Evolutionary conservation across 371 early-diverging fungal species (phyloP).

Genomic region (Mortierella sp.): DNA sequence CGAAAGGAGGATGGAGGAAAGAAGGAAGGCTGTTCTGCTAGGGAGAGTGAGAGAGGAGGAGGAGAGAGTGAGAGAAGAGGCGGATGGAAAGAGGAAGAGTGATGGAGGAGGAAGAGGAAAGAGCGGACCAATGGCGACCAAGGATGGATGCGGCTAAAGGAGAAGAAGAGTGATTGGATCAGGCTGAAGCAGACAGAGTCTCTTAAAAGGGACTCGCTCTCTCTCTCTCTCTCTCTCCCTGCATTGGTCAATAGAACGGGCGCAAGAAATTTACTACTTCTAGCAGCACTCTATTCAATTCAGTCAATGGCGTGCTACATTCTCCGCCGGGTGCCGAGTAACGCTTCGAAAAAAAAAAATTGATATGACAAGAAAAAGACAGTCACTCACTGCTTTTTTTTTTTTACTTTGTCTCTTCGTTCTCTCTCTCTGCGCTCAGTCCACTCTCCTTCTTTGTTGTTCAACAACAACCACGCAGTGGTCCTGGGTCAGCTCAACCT

Average conservation of each 20-base stretch:
- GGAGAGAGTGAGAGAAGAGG: not conserved
- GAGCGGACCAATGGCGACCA: conserved; percentile 3
- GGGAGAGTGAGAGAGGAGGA: not conserved
- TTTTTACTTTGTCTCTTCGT: too few relatives aligned
- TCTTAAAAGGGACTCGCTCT: too few relatives aligned
- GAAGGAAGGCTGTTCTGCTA: not conserved
- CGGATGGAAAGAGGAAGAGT: not conserved
- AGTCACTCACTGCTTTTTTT: not conserved
- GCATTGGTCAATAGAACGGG: too few relatives aligned
- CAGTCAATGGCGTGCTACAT: too few relatives aligned
- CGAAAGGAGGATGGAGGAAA: too few relatives aligned
- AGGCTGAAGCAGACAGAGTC: not conserved
- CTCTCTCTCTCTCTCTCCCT: too few relatives aligned
- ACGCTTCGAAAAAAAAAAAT: not conserved
- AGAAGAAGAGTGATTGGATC: not conserved
- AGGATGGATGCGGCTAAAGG: not conserved
- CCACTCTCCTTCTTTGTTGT: too few relatives aligned
- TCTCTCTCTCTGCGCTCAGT: too few relatives aligned
- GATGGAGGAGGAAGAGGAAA: not conserved
- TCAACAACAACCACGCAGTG: too few relatives aligned
- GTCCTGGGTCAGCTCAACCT: conserved; percentile 6
- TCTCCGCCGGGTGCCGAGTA: too few relatives aligned
- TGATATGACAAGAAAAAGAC: not conserved
- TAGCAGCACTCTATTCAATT: too few relatives aligned
- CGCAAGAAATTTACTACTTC: too few relatives aligned